Base-by-base conservation (phyloP, 208 protist species). In the Trypanosoma avium region DNA sequence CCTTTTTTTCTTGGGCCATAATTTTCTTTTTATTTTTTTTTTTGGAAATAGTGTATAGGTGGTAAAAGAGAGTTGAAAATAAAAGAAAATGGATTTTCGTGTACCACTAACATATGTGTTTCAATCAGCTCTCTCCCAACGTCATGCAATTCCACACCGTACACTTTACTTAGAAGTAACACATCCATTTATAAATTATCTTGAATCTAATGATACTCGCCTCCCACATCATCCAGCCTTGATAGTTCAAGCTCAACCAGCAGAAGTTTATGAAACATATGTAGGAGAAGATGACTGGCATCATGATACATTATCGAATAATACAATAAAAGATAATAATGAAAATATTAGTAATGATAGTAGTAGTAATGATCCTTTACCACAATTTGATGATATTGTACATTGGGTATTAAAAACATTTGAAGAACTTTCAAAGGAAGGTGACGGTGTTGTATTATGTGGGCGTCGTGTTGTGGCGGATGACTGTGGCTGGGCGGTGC, bases 211-310 rank as follows among this genome's bases (percentile, higher is more conserved):
- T 38, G 90, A 95, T 65, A 93, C 82, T 8, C 82, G 86, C 1
- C 63, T 93, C 21, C 86, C 86, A 17, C 47, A 60, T 8, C 86
- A 93, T 62, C 67, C 76, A 0, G 32, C 61, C 8, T 47, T 93
- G 7, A 56, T 67, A 5, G 71, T 62, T 19, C 56, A 61, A 46
- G 52, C 67, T 3, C 64, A 76, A 24, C 59, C 73, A 1, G 63
- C 86, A 0, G 74, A 82, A 40, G 81, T 78, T 32, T 95, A 93
- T 68, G 79, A 93, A 45, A 92, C 86, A 12, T 93, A 92, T 50
- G 78, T 82, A 10, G 89, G 89, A 0, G 90, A 95, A 67, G 86
- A 93, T 33, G 84, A 77, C n/a, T 88, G 82, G 83, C 4, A 21
- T 24, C 19, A 56, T 10, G 48, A 50, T 21, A 22, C 7, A 8